Conservation (phyloP, 306 rosid genomes). For the Argentina anserina region DNA sequence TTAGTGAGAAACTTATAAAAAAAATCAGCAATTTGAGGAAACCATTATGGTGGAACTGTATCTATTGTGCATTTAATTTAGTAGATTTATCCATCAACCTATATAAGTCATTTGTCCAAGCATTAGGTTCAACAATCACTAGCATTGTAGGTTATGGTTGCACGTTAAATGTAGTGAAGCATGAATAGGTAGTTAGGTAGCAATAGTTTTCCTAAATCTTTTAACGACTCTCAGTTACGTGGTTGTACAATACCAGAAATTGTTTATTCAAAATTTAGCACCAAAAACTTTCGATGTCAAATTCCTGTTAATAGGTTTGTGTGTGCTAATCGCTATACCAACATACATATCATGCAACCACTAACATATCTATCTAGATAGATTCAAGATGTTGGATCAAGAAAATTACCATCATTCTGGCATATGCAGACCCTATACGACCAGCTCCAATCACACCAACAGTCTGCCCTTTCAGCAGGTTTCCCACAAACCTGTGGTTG, state of each 20-base stretch:
- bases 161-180: neutral
- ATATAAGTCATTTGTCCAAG: neutral
- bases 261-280: neutral
- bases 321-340: neutral
- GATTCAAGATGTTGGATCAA: conserved; percentile 7
- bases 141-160: neutral
- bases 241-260: neutral
- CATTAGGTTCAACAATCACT: neutral
- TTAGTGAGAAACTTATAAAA: neutral
- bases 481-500: conserved; percentile 74
- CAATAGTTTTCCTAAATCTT: neutral
- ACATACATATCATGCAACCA: neutral
- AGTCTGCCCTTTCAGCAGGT: conserved; percentile 93
- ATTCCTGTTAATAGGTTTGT: neutral
- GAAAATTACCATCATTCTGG: conserved; percentile 88
- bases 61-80: neutral
- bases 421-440: conserved; percentile 97
- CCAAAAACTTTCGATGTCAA: neutral
- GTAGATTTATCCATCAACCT: neutral
- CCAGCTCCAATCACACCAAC: conserved; percentile 99
- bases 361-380: neutral
- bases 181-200: neutral
- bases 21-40: too few relatives aligned
- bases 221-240: neutral
- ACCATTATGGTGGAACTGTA: too few relatives aligned